Conservation (phyloP, 2,329 filamentous ascomycete genomes). For the Beauveria sp. region DNA sequence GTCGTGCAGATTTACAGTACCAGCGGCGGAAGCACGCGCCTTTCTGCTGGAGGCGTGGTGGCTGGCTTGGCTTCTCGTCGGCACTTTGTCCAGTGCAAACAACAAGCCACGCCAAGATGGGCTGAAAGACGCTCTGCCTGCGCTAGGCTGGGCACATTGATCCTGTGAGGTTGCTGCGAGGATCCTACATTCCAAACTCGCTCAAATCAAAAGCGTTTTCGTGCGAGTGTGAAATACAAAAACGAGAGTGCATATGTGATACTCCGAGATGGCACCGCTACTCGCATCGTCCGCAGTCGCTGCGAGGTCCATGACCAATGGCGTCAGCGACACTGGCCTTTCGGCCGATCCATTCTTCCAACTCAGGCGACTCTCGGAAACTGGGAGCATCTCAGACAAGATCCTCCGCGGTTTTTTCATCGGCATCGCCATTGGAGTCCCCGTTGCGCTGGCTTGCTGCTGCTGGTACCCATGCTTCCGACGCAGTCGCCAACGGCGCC, state of each 20-base stretch:
- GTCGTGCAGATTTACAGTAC: not conserved
- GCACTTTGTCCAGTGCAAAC: not conserved
- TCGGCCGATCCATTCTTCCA: not conserved
- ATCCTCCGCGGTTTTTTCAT: slow-evolving; percentile 11
- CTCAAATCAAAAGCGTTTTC: not conserved
- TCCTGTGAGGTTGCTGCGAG: not conserved
- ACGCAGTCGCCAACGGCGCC: not conserved
- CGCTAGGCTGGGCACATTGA: not conserved
- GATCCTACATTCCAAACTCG: not conserved
- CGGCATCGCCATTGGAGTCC: slow-evolving; percentile 8
- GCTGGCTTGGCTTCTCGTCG: not conserved
- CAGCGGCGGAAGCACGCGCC: not conserved
- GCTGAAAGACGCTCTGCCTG: not conserved
- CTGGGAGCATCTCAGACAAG: not conserved
- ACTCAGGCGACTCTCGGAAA: not conserved
- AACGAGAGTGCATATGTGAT: not conserved
- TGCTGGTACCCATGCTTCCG: slow-evolving; percentile 11
- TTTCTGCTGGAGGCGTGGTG: not conserved
- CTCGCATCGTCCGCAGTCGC: not conserved
- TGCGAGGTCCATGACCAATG: not conserved
- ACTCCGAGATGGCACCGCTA: not conserved
- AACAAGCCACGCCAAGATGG: not conserved
- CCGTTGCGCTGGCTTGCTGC: slow-evolving; percentile 5
- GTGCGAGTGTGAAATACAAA: not conserved
- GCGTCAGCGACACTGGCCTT: not conserved